Evolutionary conservation across 495 filamentous ascomycete species (phyloP).

Genomic region (Pseudomonodictys pantanalensis): DNA sequence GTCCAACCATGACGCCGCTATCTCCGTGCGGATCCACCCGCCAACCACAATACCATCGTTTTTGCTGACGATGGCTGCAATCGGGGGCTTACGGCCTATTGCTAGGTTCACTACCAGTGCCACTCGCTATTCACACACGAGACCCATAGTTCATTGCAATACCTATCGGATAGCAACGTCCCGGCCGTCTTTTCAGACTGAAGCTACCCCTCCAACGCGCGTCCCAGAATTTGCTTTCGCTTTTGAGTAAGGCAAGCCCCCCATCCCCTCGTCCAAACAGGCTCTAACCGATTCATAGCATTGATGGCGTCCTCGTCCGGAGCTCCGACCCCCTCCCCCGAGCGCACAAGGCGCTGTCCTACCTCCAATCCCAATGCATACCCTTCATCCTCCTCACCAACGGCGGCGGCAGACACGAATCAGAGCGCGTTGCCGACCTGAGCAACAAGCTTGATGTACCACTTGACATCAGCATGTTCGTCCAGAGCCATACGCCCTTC

Average conservation of each 20-base stretch:
- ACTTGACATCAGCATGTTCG: conserved; percentile 62
- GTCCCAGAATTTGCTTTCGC: conserved; percentile 73
- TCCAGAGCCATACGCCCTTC: conserved; percentile 86
- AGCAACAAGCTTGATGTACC: conserved; percentile 59
- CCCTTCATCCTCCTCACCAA: conserved; percentile 88
- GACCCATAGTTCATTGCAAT: not conserved
- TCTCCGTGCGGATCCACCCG: not conserved
- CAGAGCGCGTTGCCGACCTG: conserved; percentile 66
- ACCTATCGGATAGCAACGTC: not conserved
- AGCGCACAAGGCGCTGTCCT: conserved; percentile 68
- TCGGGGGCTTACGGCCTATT: not conserved
- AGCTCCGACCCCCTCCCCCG: conserved; percentile 74
- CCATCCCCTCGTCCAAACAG: not conserved
- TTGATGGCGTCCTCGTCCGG: conserved; percentile 95
- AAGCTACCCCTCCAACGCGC: conserved; percentile 8
- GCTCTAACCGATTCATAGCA: conserved; percentile 51
- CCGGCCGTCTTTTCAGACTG: conserved; percentile 24
- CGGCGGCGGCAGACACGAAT: conserved; percentile 78
- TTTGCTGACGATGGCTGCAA: not conserved
- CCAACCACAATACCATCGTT: not conserved
- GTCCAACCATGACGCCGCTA: not conserved
- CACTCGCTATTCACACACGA: not conserved
- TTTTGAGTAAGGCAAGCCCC: conserved; percentile 64
- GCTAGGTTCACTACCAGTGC: not conserved
- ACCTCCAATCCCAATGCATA: conserved; percentile 67